Evolutionary conservation across 768 basidiomycete species (phyloP).

Genomic region (Termitomyces sp.): DNA sequence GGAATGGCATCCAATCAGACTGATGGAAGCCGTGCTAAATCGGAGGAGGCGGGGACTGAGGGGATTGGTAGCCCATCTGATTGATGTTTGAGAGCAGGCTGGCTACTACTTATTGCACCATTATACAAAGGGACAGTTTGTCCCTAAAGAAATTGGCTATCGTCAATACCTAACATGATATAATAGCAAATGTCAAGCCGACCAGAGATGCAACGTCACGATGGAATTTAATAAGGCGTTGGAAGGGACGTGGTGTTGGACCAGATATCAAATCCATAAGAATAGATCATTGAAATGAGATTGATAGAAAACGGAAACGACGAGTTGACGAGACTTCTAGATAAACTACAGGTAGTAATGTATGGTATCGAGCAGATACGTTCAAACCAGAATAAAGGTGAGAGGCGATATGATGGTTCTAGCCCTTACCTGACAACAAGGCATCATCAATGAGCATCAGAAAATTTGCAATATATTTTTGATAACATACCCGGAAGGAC

Average conservation of each 20-base stretch:
- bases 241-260: neutral
- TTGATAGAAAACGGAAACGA: conserved; percentile 6
- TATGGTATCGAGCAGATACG: conserved; percentile 17
- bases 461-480: neutral
- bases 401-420: conserved; percentile 1
- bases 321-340: conserved; percentile 19
- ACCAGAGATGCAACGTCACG: neutral
- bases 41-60: neutral
- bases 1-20: neutral
- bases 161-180: neutral
- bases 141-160: neutral
- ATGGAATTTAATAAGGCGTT: neutral
- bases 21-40: neutral
- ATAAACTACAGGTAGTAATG: conserved; percentile 24
- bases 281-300: conserved; percentile 7
- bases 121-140: neutral
- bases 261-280: neutral
- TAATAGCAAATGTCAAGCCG: neutral
- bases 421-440: conserved; percentile 1
- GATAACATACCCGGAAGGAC: conserved; percentile 14
- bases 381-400: conserved; percentile 1
- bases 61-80: neutral
- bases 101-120: neutral
- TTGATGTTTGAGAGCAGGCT: neutral
- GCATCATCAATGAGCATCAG: neutral